These are phyloP conservation scores for Chrysoporthe austroafricana DNA, from an alignment of 2,329 filamentous ascomycete species.

Conservation along the genomic window DNA sequence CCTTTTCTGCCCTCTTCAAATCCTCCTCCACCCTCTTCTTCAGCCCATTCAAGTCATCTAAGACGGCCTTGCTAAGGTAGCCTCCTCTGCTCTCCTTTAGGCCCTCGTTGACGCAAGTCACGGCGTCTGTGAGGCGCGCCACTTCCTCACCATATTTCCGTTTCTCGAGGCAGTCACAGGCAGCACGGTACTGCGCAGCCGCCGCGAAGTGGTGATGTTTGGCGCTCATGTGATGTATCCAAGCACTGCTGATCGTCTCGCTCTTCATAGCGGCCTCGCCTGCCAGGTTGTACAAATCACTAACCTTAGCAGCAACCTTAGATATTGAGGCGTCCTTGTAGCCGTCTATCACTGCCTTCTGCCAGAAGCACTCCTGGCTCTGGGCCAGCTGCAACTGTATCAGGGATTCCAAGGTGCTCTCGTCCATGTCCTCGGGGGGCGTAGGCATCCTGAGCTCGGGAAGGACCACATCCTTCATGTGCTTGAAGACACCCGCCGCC, in stretches of 20 bases:
- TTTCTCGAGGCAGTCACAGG: slow-evolving; percentile 91
- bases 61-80: slow-evolving; percentile 80
- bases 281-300: slow-evolving; percentile 84
- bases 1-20: slow-evolving; percentile 88
- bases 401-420: slow-evolving; percentile 80
- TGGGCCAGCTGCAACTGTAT: slow-evolving; percentile 86
- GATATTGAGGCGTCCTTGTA: slow-evolving; percentile 93
- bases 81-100: slow-evolving; percentile 75
- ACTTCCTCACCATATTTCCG: slow-evolving; percentile 95
- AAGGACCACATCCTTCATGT: slow-evolving; percentile 76
- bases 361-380: slow-evolving; percentile 97
- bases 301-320: slow-evolving; percentile 85
- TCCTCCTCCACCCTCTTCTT: slow-evolving; percentile 85
- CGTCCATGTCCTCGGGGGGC: slow-evolving; percentile 95
- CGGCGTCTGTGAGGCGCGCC: slow-evolving; percentile 79
- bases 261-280: slow-evolving; percentile 87
- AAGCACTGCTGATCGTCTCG: slow-evolving; percentile 86
- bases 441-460: slow-evolving; percentile 80
- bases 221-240: slow-evolving; percentile 97
- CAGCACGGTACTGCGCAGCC: slow-evolving; percentile 89
- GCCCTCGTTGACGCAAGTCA: slow-evolving; percentile 82
- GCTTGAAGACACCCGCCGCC: slow-evolving; percentile 79
- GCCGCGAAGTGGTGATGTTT: slow-evolving; percentile 98
- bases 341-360: slow-evolving; percentile 91
- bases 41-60: slow-evolving; percentile 80